phyloP scores from a whole-genome alignment of 2,329 filamentous ascomycete genomes.

The Penicillium sp. region DNA sequence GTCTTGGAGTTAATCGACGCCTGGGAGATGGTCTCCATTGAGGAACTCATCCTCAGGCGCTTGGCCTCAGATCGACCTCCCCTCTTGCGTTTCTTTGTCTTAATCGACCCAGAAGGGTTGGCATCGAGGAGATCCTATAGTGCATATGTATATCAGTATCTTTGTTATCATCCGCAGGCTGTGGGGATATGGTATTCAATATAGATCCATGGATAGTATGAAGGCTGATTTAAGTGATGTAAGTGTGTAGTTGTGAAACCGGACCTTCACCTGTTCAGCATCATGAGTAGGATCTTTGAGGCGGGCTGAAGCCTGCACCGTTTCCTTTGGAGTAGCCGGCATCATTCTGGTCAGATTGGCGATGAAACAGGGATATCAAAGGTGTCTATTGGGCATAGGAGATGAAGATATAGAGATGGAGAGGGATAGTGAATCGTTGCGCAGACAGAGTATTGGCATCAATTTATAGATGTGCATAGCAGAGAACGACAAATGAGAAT shows the following conservation, averaged over 20 bases:
- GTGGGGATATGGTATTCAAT: not conserved
- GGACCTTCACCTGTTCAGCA: not conserved
- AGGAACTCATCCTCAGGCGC: not conserved
- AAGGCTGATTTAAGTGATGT: not conserved
- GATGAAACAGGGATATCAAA: too few relatives aligned
- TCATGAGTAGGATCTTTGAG: too few relatives aligned
- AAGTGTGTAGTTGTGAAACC: too few relatives aligned
- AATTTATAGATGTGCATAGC: not conserved
- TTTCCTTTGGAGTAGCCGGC: not conserved
- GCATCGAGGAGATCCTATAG: not conserved
- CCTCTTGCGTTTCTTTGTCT: not conserved
- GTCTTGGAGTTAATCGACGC: not conserved
- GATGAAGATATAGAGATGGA: not conserved
- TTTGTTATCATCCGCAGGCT: not conserved
- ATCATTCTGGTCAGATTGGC: not conserved
- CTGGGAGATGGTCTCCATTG: not conserved
- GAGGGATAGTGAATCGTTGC: not conserved
- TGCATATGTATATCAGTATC: not conserved
- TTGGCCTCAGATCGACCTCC: not conserved
- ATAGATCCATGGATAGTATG: not conserved
- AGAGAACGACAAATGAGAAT: not conserved
- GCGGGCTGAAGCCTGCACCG: not conserved
- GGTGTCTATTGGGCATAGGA: not conserved
- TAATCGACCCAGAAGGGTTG: not conserved
- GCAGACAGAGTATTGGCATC: not conserved